A percentile compares a stretch with the other conserved stretches of the same genome.
phyloP scores from a whole-genome alignment of 2,329 filamentous ascomycete species.

The Aspergillus felis region DNA sequence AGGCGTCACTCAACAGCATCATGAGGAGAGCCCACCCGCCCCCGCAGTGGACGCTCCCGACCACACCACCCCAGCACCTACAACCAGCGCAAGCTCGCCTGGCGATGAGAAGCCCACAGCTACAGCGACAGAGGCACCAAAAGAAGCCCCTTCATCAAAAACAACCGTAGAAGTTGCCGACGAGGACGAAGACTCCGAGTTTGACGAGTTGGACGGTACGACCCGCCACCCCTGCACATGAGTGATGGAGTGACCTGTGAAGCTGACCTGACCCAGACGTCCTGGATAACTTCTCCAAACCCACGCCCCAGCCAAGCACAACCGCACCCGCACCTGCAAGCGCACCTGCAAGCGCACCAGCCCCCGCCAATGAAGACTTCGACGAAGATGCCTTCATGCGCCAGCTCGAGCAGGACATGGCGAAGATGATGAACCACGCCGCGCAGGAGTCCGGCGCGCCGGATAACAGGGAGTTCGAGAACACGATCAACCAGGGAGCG shows the following conservation, averaged over 20 bases:
- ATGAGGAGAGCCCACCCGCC: neutral
- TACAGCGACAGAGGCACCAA: neutral
- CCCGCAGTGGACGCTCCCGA: neutral
- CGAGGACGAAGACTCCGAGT: constrained; percentile 80
- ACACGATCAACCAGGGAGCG: constrained; percentile 28
- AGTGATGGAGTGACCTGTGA: neutral
- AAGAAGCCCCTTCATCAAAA: constrained; percentile 3
- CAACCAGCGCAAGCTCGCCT: neutral
- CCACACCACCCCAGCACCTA: neutral
- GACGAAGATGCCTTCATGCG: constrained; percentile 62
- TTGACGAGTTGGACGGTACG: constrained; percentile 86
- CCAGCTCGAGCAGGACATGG: constrained; percentile 88
- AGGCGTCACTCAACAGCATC: neutral
- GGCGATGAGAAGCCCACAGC: constrained; percentile 1
- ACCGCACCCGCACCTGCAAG: constrained; percentile 16
- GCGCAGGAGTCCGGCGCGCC: constrained; percentile 18
- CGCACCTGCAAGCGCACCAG: constrained; percentile 13
- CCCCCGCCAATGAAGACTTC: constrained; percentile 16
- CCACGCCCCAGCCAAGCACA: constrained; percentile 19
- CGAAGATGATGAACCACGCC: constrained; percentile 62
- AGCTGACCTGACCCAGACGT: constrained; percentile 59
- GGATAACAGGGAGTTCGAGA: constrained; percentile 20
- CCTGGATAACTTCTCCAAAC: constrained; percentile 73
- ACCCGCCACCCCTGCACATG: neutral
- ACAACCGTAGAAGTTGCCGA: constrained; percentile 29